Conservation (phyloP, 2,329 filamentous ascomycete species). For the Claviceps sp. region DNA sequence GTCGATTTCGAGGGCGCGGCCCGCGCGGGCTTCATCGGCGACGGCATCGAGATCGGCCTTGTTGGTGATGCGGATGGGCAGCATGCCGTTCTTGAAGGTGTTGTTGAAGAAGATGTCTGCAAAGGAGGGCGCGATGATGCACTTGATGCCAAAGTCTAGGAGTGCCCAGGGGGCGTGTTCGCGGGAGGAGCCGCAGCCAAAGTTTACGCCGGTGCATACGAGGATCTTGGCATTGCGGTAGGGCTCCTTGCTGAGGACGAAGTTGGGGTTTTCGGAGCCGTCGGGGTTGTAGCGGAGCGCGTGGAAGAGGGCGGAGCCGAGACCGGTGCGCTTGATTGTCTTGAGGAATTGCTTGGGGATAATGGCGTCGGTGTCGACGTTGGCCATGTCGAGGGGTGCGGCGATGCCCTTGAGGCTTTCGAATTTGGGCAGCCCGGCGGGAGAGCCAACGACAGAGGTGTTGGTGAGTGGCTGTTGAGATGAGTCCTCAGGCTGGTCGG, state of each 20-base stretch:
- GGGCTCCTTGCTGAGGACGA: constrained; percentile 81
- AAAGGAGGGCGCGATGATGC: constrained; percentile 75
- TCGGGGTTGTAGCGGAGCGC: constrained; percentile 65
- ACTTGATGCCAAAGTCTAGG: constrained; percentile 91
- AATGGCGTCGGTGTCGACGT: constrained; percentile 97
- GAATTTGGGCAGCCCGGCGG: constrained; percentile 70
- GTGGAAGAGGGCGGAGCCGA: constrained; percentile 79
- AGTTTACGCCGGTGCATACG: constrained; percentile 83
- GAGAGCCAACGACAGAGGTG: constrained; percentile 29
- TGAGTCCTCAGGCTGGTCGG: constrained; percentile 50
- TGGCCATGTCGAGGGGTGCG: constrained; percentile 74
- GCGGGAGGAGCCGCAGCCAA: constrained; percentile 83
- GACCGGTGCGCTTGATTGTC: constrained; percentile 94
- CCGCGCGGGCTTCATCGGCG: constrained; percentile 63
- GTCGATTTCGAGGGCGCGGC: constrained; percentile 79
- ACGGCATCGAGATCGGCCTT: constrained; percentile 53
- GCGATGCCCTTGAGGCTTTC: constrained; percentile 72
- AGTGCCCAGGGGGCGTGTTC: constrained; percentile 97
- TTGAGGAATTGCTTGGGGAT: constrained; percentile 99
- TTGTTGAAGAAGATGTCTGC: constrained; percentile 92
- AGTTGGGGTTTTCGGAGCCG: constrained; percentile 62
- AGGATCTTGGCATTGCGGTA: constrained; percentile 80
- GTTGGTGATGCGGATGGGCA: constrained; percentile 67
- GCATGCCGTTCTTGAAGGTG: constrained; percentile 99
- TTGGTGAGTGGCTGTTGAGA: constrained; percentile 45